Percentiles rank a stretch among this genome's conserved stretches.
Evolutionary conservation across 345 rosid genomes (phyloP).

Genomic region (Fremontodendron californicum): DNA sequence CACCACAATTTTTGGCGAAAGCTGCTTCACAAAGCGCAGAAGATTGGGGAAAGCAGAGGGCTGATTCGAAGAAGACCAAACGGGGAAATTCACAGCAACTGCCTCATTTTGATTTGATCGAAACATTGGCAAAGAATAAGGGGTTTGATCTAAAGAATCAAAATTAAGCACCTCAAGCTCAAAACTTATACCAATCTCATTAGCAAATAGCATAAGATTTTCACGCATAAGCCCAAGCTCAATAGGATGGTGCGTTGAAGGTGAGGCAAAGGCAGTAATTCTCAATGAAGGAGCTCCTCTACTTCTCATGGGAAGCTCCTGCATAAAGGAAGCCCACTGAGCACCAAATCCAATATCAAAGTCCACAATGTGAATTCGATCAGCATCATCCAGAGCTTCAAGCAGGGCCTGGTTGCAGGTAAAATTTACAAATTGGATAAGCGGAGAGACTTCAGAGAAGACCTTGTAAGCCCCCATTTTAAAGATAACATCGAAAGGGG

Average conservation of each 20-base stretch:
- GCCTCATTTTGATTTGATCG: conserved; percentile 39
- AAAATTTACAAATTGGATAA: conserved; percentile 49
- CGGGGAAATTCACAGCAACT: conserved; percentile 48
- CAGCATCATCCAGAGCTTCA: conserved; percentile 40
- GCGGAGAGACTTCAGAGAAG: conserved; percentile 50
- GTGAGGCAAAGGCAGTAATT: conserved; percentile 54
- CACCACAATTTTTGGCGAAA: conserved; percentile 47
- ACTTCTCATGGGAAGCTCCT: conserved; percentile 43
- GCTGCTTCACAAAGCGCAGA: conserved; percentile 44
- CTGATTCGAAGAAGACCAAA: conserved; percentile 35
- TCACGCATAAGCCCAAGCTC: conserved; percentile 50
- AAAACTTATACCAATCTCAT: conserved; percentile 40
- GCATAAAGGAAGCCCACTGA: conserved; percentile 66
- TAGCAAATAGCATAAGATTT: conserved; percentile 44
- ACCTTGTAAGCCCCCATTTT: conserved; percentile 52
- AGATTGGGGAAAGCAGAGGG: conserved; percentile 42
- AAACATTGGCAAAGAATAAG: conserved; percentile 32
- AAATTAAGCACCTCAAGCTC: conserved; percentile 48
- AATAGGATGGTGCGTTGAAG: conserved; percentile 40
- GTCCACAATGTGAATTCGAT: conserved; percentile 46
- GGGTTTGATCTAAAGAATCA: conserved; percentile 38
- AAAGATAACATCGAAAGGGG: conserved; percentile 39
- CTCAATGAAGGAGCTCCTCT: conserved; percentile 39
- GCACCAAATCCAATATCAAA: conserved; percentile 59
- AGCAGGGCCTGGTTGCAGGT: conserved; percentile 53